Evolutionary conservation across 176 grass and related monocot species (phyloP).

Genomic region (Oryza punctata): DNA sequence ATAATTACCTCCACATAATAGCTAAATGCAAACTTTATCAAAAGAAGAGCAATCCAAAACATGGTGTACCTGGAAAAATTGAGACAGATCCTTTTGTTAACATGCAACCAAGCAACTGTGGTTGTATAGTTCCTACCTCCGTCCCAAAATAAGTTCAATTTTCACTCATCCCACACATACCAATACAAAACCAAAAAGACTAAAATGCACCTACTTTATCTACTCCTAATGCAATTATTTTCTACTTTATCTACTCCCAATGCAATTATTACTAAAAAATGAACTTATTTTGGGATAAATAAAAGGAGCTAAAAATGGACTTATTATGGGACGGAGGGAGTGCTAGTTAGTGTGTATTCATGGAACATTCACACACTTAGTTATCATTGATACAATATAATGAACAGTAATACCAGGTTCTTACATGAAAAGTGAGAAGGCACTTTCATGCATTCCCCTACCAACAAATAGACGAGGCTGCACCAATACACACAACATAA

Average conservation of each 20-base stretch:
- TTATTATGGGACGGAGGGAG: no score
- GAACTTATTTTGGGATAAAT: no score
- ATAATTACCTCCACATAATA: constrained; percentile 85
- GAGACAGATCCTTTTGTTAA: constrained; percentile 25
- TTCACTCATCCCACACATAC: no score
- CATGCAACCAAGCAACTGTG: constrained; percentile 14
- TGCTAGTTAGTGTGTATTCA: background rate
- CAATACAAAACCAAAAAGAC: no score
- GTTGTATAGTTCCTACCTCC: background rate
- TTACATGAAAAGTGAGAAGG: constrained; percentile 97
- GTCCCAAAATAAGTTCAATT: no score
- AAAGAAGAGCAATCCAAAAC: constrained; percentile 85
- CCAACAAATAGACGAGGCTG: constrained; percentile 91
- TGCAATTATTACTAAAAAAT: no score
- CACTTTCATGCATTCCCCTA: constrained; percentile 96
- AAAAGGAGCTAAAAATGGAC: no score
- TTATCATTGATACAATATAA: background rate
- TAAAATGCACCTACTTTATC: no score
- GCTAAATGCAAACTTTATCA: constrained; percentile 87
- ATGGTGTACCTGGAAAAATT: constrained; percentile 76
- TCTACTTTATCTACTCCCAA: no score
- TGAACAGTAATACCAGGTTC: constrained; percentile 12
- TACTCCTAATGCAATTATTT: no score
- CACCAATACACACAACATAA: constrained; percentile 31
- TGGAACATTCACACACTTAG: background rate